A percentile compares a stretch with the other conserved stretches of the same genome.
These are phyloP conservation scores for Penicillium olsonii DNA, from an alignment of 2,329 filamentous ascomycete genomes.

Conservation along the genomic window DNA sequence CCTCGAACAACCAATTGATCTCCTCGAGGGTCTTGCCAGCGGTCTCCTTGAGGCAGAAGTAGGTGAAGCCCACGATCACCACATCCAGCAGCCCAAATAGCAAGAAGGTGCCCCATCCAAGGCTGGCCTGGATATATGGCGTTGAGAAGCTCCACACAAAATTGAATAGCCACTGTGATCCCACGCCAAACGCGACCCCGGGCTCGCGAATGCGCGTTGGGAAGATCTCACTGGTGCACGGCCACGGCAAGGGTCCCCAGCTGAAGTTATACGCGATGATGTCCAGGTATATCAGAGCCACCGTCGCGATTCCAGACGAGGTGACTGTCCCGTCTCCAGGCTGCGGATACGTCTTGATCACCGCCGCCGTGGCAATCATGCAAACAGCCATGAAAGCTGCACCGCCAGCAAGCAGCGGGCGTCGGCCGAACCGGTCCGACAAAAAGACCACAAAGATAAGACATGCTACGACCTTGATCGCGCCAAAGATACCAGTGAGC, in stretches of 20 bases:
- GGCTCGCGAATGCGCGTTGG: constrained; percentile 42
- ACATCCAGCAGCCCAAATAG: constrained; percentile 48
- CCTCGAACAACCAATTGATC: constrained; percentile 58
- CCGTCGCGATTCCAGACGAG: constrained; percentile 51
- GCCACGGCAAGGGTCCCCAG: constrained; percentile 45
- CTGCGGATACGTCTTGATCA: constrained; percentile 46
- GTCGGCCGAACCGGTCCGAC: constrained; percentile 54
- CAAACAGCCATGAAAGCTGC: constrained; percentile 47
- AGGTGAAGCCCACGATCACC: constrained; percentile 53
- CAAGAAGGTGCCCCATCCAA: constrained; percentile 51
- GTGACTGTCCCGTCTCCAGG: constrained; percentile 43
- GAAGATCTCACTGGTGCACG: constrained; percentile 42
- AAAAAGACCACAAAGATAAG: constrained; percentile 55
- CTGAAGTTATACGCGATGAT: constrained; percentile 50
- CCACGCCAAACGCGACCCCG: constrained; percentile 41
- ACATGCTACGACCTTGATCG: constrained; percentile 55
- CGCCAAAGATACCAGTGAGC: constrained; percentile 56
- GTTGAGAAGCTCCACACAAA: constrained; percentile 46
- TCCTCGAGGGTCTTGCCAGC: constrained; percentile 57
- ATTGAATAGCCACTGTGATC: constrained; percentile 44
- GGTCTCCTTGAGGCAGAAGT: constrained; percentile 57
- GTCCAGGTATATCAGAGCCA: constrained; percentile 58
- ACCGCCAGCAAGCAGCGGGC: constrained; percentile 53
- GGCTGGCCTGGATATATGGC: constrained; percentile 46
- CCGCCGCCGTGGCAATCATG: constrained; percentile 50